Base-by-base conservation (phyloP, 2,329 filamentous ascomycete species). In the Leptographium lundbergii region DNA sequence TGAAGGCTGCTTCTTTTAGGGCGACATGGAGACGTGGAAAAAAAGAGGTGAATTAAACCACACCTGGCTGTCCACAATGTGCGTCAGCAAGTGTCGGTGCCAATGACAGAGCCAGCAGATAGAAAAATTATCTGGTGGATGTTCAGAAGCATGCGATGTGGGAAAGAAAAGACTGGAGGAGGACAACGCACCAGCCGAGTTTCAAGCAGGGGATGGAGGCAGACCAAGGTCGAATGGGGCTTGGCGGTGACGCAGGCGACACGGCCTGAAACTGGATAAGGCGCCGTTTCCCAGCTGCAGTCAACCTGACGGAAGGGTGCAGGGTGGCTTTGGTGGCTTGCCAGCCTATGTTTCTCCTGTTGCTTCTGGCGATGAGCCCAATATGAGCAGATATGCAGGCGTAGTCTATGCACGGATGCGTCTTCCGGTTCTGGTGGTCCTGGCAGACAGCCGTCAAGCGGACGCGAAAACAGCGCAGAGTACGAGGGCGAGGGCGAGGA, bases 81-180 rank as follows among this genome's bases (percentile, higher is more conserved):
- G 52, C 32, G 52, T 54, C 52, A 54, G 52, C 52, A 39, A 54
- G 14, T 45, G 36, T 34, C 14, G 27, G 13, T 42, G 53, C 32
- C n/a, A 34, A 42, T 27, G 5, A 24, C 24, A 50, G 45, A 32
- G 19, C 14, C 9, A 32, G 6, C 25, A 57, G 27, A 11, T 6
- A 22, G 25, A 48, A 22, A 13, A n/a, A 6, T 1, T 34, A 10
- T 7, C n/a, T 3, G 27, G 36, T 34, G 42, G 27, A 36, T 32
- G 11, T 11, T n/a, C 25, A 32, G 29, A 7, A 17, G 50, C 11
- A 22, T 22, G 22, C 13, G 42, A 45, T 27, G 25, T 11, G n/a
- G 22, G 27, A 36, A 59, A 39, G 32, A 60, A 57, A 55, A 59
- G 53, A 50, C n/a, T 39, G 17, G 24, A 54, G 48, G 50, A 47